Evolutionary conservation across 495 filamentous ascomycete genomes (phyloP).

Genomic region (Aspergillus mulundensis): DNA sequence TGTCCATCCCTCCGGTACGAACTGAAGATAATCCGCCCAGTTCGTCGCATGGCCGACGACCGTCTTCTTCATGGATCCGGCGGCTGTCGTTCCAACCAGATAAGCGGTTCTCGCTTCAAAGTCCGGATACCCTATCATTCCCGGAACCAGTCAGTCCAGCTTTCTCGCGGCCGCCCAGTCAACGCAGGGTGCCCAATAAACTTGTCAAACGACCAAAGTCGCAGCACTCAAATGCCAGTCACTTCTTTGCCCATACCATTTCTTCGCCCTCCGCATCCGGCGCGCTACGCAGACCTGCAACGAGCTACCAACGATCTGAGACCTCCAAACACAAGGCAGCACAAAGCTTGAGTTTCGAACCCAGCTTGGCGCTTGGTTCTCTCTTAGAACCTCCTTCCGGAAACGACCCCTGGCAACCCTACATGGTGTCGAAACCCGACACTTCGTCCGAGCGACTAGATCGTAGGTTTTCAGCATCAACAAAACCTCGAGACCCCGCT

Average conservation of each 20-base stretch:
- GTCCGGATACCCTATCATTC: constrained; percentile 64
- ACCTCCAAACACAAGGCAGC: constrained; percentile 53
- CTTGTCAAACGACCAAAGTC: constrained; percentile 80
- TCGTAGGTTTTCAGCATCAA: constrained; percentile 29
- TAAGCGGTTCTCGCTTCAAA: constrained; percentile 61
- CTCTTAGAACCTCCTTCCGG: constrained; percentile 15
- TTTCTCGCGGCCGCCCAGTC: constrained; percentile 39
- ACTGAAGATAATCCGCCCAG: constrained; percentile 28
- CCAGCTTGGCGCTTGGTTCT: constrained; percentile 18
- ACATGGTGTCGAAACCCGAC: constrained; percentile 37
- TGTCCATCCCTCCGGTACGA: constrained; percentile 31
- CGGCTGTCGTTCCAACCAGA: constrained; percentile 74
- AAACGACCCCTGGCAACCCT: constrained; percentile 40
- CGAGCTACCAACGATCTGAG: constrained; percentile 80
- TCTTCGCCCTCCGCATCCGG: constrained; percentile 51
- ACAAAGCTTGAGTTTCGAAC: constrained; percentile 29
- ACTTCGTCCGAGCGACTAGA: constrained; percentile 33
- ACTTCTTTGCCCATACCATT: constrained; percentile 23
- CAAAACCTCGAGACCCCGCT: constrained; percentile 22
- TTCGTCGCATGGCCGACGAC: constrained; percentile 43
- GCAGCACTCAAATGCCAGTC: constrained; percentile 44
- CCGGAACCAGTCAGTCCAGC: constrained; percentile 69
- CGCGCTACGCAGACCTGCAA: constrained; percentile 69
- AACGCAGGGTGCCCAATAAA: constrained; percentile 68
- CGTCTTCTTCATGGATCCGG: constrained; percentile 69